phyloP scores from a whole-genome alignment of 176 grass and related monocot species.

The Phoenix dactylifera region DNA sequence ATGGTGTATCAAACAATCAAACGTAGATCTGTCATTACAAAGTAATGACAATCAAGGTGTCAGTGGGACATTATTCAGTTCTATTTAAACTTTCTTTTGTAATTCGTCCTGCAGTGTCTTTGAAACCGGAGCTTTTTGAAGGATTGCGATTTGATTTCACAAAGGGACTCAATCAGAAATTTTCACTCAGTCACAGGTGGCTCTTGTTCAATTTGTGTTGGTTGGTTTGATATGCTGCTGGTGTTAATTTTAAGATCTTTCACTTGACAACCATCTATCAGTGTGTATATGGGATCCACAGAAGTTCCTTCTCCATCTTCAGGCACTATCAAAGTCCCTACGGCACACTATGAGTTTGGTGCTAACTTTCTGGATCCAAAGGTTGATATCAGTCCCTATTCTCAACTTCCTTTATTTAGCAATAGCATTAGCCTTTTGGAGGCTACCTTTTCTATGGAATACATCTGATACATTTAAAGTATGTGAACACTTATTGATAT shows the following conservation, averaged over 20 bases:
- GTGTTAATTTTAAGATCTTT: conserved; percentile 4
- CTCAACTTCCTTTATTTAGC: not conserved
- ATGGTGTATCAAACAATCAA: too few relatives aligned
- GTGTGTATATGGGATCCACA: conserved; percentile 84
- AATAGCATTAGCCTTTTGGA: not conserved
- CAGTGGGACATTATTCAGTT: not conserved
- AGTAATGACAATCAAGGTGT: too few relatives aligned
- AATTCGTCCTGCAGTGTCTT: conserved; percentile 31
- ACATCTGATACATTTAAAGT: not conserved
- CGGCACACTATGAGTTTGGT: conserved; percentile 94
- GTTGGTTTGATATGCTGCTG: not conserved
- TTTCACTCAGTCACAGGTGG: conserved; percentile 56
- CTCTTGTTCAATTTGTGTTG: not conserved
- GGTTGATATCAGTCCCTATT: conserved; percentile 29
- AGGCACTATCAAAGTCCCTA: conserved; percentile 81
- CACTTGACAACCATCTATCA: conserved; percentile 27
- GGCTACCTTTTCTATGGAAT: conserved; percentile 4
- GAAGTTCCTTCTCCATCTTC: conserved; percentile 70
- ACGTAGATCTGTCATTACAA: too few relatives aligned
- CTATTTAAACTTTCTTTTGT: not conserved
- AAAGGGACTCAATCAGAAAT: conserved; percentile 39
- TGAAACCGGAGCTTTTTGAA: conserved; percentile 46
- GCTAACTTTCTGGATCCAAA: conserved; percentile 96
- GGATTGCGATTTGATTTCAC: conserved; percentile 43
- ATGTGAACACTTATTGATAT: conserved; percentile 9